Base-by-base conservation (phyloP, 305 asterid genomes). In the Solanum chacoense region DNA sequence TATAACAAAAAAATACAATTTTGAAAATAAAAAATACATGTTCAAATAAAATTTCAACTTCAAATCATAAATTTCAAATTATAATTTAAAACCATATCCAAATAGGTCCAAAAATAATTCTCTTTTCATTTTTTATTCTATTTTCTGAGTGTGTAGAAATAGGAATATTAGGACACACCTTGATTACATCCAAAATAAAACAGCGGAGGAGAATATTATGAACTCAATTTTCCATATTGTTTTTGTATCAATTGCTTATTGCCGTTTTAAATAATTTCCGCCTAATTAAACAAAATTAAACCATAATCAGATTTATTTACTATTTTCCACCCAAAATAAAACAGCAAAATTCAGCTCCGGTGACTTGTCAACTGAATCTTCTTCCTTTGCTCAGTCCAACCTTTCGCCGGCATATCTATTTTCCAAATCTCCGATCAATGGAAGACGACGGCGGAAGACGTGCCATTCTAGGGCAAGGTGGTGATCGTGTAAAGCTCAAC, bases 401-500 rank as follows among this genome's bases (percentile, higher is more conserved):
- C 28, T 75, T 31, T 34, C 31, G 10, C 18, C 50, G 29, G 83
- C 83, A 11, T 76, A 4, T 11, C 83, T 34, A 75, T 34, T 75
- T 20, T 75, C 16, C 42, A 76, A 76, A 10, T 76, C 31, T 35
- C 31, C 5, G 7, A 83, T 28, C 71, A 7, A 81, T 83, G 87
- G 87, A 83, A 28, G 31, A 50, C 42, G 42, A 50, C 42, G 29
- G 32, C 2, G 74, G 45, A 50, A 29, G 11, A 31, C 72, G 42
- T 31, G 32, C 42, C 38, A 45, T 80, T 80, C 67, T 40, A 24
- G 59, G 35, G 28, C 88, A 87, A 63, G n/a, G 8, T 91, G 86
- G 89, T 89, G 96, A 91, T 34, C 98, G 98, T n/a, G 92, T 95
- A 90, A 96, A 95, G 91, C 94, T 97, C 90, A 97, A 97, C 93